Conservation (phyloP, 495 filamentous ascomycete species). For the Filosporella fistucella region DNA sequence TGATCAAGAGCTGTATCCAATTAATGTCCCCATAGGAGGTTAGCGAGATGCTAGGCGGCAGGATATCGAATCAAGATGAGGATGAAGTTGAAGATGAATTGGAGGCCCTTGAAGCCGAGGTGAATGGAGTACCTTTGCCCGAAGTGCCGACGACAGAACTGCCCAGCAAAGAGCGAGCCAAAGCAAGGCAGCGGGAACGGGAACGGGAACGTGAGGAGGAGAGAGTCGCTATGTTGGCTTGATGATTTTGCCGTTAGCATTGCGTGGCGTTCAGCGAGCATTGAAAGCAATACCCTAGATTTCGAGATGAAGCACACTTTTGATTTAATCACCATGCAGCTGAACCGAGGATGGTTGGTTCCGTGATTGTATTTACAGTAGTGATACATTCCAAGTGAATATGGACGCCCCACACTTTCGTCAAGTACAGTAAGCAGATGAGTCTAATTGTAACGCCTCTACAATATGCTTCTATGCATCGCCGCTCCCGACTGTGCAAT, state of each 20-base stretch:
- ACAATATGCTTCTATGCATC: too few relatives aligned
- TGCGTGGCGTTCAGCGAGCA: constrained; percentile 17
- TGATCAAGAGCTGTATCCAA: too few relatives aligned
- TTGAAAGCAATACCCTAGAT: constrained; percentile 1
- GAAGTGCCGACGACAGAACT: constrained; percentile 43
- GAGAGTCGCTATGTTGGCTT: constrained; percentile 42
- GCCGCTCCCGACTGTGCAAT: too few relatives aligned
- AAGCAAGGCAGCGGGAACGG: constrained; percentile 31
- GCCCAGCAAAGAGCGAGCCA: constrained; percentile 36
- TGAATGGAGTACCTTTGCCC: constrained; percentile 34
- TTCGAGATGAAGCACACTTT: neutral
- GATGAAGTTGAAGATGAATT: constrained; percentile 97
- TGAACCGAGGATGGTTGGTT: too few relatives aligned
- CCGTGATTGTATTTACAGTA: too few relatives aligned
- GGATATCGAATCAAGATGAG: constrained; percentile 88
- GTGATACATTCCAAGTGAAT: too few relatives aligned
- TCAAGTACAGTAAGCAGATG: too few relatives aligned
- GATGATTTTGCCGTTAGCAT: constrained; percentile 12
- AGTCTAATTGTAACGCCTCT: too few relatives aligned
- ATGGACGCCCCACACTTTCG: too few relatives aligned
- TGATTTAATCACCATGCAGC: too few relatives aligned
- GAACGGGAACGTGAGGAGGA: constrained; percentile 24
- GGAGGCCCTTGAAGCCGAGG: constrained; percentile 69
- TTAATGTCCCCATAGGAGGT: constrained; percentile 57
- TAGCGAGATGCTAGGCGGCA: constrained; percentile 81